Evolutionary conservation across 192 early-diverging fungal genomes (phyloP).

Genomic region (Helicostylum pulchrum): DNA sequence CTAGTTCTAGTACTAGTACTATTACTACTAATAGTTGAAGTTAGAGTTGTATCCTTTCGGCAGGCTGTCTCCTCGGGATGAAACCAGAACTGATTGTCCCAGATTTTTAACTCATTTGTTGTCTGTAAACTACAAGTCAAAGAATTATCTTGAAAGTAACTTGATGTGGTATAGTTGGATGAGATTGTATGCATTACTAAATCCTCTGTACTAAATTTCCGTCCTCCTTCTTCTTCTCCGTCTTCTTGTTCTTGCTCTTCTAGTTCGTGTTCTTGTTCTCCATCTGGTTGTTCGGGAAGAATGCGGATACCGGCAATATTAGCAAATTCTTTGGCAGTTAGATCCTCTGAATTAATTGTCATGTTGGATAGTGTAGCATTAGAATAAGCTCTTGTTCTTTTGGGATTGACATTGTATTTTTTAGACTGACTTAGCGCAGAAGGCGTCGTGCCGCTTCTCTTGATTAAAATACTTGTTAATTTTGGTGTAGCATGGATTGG

Average conservation of each 20-base stretch:
- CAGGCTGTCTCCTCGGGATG: not conserved
- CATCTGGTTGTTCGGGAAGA: slow-evolving; percentile 4
- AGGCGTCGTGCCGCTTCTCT: no score
- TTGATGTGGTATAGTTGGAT: not conserved
- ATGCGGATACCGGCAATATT: slow-evolving; percentile 27
- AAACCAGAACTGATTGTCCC: slow-evolving; percentile 1
- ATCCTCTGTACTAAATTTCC: not conserved
- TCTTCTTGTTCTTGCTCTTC: not conserved
- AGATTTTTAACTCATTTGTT: not conserved
- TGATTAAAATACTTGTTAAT: no score
- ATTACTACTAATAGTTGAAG: no score
- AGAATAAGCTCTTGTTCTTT: slow-evolving; percentile 1
- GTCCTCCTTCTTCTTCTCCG: not conserved
- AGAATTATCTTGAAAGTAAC: no score
- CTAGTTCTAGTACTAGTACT: no score
- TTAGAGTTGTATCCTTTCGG: no score
- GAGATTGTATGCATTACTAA: not conserved
- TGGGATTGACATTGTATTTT: not conserved
- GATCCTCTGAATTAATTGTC: slow-evolving; percentile 23
- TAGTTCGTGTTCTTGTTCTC: not conserved
- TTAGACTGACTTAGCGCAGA: no score
- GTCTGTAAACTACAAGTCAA: not conserved
- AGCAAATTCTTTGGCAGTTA: slow-evolving; percentile 32
- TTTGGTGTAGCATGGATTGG: no score
- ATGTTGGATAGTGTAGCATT: slow-evolving; percentile 8